Conservation (phyloP, 2,329 filamentous ascomycete genomes). For the Fusarium compactum region DNA sequence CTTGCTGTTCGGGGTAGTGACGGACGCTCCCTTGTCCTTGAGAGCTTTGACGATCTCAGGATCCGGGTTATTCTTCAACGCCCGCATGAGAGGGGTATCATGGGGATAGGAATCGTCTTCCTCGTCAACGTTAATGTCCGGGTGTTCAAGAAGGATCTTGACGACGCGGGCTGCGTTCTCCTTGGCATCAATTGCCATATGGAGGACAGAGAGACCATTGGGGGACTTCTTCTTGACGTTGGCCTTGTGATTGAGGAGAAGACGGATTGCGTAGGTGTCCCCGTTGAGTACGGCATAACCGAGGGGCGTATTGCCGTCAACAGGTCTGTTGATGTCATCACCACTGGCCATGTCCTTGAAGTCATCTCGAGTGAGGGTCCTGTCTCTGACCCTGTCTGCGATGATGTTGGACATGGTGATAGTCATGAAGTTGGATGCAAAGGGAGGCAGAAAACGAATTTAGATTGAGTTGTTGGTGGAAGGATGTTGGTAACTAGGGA, state of each 20-base stretch:
- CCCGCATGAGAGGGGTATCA: background rate
- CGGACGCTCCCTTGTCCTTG: background rate
- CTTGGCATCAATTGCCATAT: slow-evolving; percentile 7
- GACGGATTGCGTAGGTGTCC: background rate
- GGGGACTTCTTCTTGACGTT: background rate
- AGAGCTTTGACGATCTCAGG: background rate
- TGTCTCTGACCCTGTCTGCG: slow-evolving; percentile 1
- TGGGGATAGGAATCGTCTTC: slow-evolving; percentile 7
- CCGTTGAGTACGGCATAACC: slow-evolving; percentile 1
- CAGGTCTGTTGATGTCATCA: background rate
- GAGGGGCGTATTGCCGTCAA: background rate
- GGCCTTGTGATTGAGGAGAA: background rate
- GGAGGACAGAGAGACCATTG: background rate
- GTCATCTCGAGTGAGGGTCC: slow-evolving; percentile 1
- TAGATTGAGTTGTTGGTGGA: background rate
- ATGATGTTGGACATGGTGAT: background rate
- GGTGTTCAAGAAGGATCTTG: background rate
- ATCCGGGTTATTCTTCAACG: slow-evolving; percentile 2
- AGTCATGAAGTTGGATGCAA: background rate
- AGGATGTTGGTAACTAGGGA: background rate
- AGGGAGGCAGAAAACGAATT: background rate
- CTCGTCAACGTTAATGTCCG: background rate
- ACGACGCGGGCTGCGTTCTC: slow-evolving; percentile 1
- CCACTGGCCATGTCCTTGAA: background rate
- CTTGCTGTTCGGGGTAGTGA: background rate